Base-by-base conservation (phyloP, 2,329 filamentous ascomycete species). In the Colletotrichum orchidophilum region DNA sequence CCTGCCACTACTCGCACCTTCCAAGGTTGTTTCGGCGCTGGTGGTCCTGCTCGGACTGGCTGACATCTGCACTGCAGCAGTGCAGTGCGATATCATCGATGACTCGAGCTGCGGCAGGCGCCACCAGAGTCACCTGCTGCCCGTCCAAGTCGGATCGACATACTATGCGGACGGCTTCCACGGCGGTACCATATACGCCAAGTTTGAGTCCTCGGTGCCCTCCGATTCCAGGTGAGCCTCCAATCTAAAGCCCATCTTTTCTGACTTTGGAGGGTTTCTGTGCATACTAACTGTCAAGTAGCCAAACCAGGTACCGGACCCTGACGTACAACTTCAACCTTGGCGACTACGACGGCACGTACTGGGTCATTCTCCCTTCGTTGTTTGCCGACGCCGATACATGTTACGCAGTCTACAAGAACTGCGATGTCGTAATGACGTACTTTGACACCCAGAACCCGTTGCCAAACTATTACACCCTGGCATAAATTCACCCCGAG, bases 271-370 rank as follows among this genome's bases (percentile, higher is more conserved):
- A n/a, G n/a, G n/a, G n/a, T n/a, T n/a, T n/a, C n/a, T n/a, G n/a
- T n/a, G n/a, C n/a, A n/a, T n/a, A n/a, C n/a, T n/a, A n/a, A n/a
- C n/a, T n/a, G n/a, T n/a, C n/a, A n/a, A n/a, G n/a, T n/a, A n/a
- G n/a, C n/a, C n/a, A n/a, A n/a, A n/a, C n/a, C n/a, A n/a, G n/a
- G n/a, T n/a, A n/a, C n/a, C n/a, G n/a, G n/a, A n/a, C n/a, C 26
- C 4, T 64, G 21, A 64, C 61, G 18, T 64, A 64, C 50, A 64
- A 64, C 21, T 64, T 55, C 61, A 64, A 64, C 50, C 50, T 64
- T 21, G 50, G 61, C 26, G 24, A 24, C 26, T 64, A 55, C 18
- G 50, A 55, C 13, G 24, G 7, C 31, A 27, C 49, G 15, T 55
- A 55, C 50, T 64, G 61, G 61, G 24, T 64, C 18, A 31, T 42